phyloP scores from a whole-genome alignment of 805 yeast genomes.

The Clavispora asparagi region DNA sequence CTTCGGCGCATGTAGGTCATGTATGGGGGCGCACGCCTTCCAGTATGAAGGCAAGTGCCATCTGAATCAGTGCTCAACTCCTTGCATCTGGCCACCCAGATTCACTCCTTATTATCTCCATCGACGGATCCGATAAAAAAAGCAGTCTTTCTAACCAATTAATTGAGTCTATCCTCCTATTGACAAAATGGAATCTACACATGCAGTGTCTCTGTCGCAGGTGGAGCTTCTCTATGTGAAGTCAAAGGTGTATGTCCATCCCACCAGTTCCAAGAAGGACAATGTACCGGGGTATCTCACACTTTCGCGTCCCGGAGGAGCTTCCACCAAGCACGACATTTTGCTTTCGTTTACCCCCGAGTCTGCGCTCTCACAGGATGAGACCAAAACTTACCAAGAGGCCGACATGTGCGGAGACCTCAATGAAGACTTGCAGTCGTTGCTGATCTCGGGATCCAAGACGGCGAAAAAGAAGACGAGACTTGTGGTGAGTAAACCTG shows the following conservation, averaged over 20 bases:
- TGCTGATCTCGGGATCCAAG: constrained; percentile 11
- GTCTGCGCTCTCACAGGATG: constrained; percentile 39
- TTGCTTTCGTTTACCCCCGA: constrained; percentile 70
- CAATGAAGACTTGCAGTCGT: constrained; percentile 15
- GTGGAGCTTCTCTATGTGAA: constrained; percentile 50
- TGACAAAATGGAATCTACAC: constrained; percentile 12
- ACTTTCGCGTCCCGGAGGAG: constrained; percentile 49
- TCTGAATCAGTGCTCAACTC: neutral
- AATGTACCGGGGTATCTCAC: constrained; percentile 76
- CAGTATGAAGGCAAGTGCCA: neutral
- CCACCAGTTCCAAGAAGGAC: constrained; percentile 65
- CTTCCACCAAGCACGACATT: constrained; percentile 49
- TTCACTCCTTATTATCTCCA: too few relatives aligned
- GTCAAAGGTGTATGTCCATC: constrained; percentile 79
- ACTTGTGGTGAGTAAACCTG: constrained; percentile 46
- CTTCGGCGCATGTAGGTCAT: neutral
- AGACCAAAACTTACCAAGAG: constrained; percentile 39
- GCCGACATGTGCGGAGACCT: constrained; percentile 42
- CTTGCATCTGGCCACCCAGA: neutral
- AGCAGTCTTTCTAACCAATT: too few relatives aligned
- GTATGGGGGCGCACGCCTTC: neutral
- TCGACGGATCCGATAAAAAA: too few relatives aligned
- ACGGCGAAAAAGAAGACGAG: constrained; percentile 3
- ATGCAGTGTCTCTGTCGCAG: constrained; percentile 10
- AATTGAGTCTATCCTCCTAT: too few relatives aligned